Base-by-base conservation (phyloP, 116 monocot species). In the Zostera marina region DNA sequence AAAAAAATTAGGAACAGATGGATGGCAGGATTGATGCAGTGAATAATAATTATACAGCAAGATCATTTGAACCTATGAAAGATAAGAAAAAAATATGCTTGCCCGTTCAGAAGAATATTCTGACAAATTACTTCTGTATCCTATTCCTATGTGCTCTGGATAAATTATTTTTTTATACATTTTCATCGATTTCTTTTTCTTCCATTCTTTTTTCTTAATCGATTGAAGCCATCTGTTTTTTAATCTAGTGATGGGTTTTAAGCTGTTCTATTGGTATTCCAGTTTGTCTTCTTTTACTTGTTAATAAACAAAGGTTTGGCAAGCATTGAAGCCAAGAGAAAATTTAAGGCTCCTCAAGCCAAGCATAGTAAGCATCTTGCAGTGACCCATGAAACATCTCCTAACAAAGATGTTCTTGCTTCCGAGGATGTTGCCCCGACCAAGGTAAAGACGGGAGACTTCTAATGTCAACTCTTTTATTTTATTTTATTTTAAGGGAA, bases 91-190 rank as follows among this genome's bases (percentile, higher is more conserved):
- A 11, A 59, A 71, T 89, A 45, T 72, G 85, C 68, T 78, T 96
- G 68, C 96, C 96, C 51, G 80, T 81, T 48, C 89, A 89, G 64
- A 89, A 80, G 61, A 96, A 96, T 70, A 39, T 85, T 26, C 63
- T 96, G 55, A 96, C 96, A 44, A 96, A 96, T 70, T 96, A 96
- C 62, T 96, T 96, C 53, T 89, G 96, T 96, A 96, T 96, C 96
- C 67, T n/a, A n/a, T n/a, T n/a, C n/a, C n/a, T n/a, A n/a, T n/a
- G n/a, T n/a, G n/a, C n/a, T 51, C 59, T 41, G 15, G 59, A 21
- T 8, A 41, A 1, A 15, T 12, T n/a, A 38, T 2, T 15, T 13
- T 13, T 8, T 59, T 16, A 11, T 19, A 5, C 8, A 3, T 47
- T 47, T 15, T 1, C 15, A 13, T 47, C 12, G 47, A 47, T 47